These are phyloP conservation scores for Calycina marina DNA, from an alignment of 2,329 filamentous ascomycete species.

Conservation along the genomic window DNA sequence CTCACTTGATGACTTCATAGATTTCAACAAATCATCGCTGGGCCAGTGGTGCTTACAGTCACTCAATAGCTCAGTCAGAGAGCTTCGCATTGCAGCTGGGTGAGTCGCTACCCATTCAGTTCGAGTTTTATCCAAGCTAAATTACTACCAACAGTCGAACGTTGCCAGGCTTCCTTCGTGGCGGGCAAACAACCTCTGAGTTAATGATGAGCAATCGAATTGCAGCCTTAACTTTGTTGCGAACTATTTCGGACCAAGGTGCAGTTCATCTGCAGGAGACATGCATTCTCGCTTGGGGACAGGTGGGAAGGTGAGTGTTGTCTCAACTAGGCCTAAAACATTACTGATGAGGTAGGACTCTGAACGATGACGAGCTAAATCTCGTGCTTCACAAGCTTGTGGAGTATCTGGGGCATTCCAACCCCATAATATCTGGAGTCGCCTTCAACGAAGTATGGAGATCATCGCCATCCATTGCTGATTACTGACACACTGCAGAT, in stretches of 20 bases:
- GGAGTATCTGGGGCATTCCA: conserved; percentile 74
- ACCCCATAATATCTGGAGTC: conserved; percentile 62
- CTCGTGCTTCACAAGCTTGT: conserved; percentile 71
- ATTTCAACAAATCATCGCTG: conserved; percentile 50
- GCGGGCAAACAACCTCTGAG: conserved; percentile 27
- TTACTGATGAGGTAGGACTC: conserved; percentile 33
- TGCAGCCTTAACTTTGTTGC: conserved; percentile 55
- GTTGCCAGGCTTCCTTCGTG: conserved; percentile 48
- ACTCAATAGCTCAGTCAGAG: conserved; percentile 69
- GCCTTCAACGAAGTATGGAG: conserved; percentile 61
- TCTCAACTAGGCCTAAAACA: background rate
- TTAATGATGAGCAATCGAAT: conserved; percentile 50
- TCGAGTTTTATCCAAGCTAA: conserved; percentile 3
- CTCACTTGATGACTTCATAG: conserved; percentile 40
- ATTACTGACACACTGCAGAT: conserved; percentile 31
- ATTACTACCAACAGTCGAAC: conserved; percentile 34
- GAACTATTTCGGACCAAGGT: conserved; percentile 55
- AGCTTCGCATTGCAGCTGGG: conserved; percentile 71
- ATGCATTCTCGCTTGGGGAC: conserved; percentile 73
- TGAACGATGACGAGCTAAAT: conserved; percentile 71
- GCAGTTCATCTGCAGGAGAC: conserved; percentile 62
- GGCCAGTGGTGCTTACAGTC: conserved; percentile 74
- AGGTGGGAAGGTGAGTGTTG: conserved; percentile 51
- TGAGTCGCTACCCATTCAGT: conserved; percentile 19
- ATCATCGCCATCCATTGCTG: background rate